Percentiles rank a stretch among this genome's conserved stretches.
phyloP scores from a whole-genome alignment of 169 alveolate species.

The Plasmodium yoelii region DNA sequence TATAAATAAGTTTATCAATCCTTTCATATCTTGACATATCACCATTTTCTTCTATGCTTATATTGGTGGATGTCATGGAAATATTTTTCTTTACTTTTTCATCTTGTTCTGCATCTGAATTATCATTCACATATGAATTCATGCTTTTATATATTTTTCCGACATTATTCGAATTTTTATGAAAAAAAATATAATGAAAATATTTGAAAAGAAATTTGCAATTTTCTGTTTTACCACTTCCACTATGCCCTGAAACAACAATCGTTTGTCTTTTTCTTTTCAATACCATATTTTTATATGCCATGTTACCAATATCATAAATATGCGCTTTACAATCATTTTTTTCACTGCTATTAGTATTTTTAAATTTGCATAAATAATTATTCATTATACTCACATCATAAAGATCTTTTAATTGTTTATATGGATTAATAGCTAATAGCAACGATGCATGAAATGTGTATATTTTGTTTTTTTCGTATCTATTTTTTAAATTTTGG shows the following conservation, averaged over 20 bases:
- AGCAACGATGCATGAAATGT: slow-evolving; percentile 88
- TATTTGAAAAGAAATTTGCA: slow-evolving; percentile 90
- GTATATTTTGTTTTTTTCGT: slow-evolving; percentile 76
- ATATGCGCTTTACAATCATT: slow-evolving; percentile 77
- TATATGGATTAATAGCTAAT: slow-evolving; percentile 88
- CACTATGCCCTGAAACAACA: slow-evolving; percentile 99
- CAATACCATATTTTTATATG: slow-evolving; percentile 78
- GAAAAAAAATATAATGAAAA: slow-evolving; percentile 80
- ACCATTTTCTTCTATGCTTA: background rate
- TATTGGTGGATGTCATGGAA: no score
- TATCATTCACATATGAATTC: slow-evolving; percentile 16
- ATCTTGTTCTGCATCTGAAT: slow-evolving; percentile 40
- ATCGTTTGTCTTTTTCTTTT: slow-evolving; percentile 91
- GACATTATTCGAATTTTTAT: slow-evolving; percentile 14
- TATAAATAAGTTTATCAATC: slow-evolving; percentile 66
- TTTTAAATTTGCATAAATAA: slow-evolving; percentile 74
- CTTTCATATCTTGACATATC: slow-evolving; percentile 13
- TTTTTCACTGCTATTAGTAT: slow-evolving; percentile 19
- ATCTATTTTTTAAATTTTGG: slow-evolving; percentile 73
- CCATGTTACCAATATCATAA: slow-evolving; percentile 78
- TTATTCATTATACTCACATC: slow-evolving; percentile 77
- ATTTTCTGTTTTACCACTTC: slow-evolving; percentile 99
- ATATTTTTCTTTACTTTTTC: background rate
- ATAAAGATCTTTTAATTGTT: slow-evolving; percentile 83
- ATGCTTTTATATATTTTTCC: slow-evolving; percentile 7